Conservation (phyloP, 164 flowering plant species). For the Stephania yunnanensis region DNA sequence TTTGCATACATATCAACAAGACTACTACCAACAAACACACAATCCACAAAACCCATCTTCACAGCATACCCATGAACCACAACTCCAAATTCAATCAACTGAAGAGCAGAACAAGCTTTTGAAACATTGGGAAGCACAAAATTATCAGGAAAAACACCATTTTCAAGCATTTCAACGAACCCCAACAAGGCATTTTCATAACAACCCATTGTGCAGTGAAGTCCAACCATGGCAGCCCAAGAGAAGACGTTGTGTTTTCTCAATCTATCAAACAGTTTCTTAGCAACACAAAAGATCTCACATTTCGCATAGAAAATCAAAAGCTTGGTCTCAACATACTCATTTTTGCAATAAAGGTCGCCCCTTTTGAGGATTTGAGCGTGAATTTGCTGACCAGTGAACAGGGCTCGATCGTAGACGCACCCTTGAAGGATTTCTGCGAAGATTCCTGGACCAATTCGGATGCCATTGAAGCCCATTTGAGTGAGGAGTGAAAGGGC, state of each 20-base stretch:
- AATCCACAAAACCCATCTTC: conserved; percentile 45
- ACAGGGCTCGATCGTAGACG: conserved; percentile 43
- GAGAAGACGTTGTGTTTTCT: conserved; percentile 48
- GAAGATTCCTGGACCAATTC: conserved; percentile 53
- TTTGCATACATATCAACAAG: conserved; percentile 80
- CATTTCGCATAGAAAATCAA: conserved; percentile 66
- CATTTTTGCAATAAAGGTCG: conserved; percentile 36
- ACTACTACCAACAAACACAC: conserved; percentile 68
- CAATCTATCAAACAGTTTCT: conserved; percentile 30
- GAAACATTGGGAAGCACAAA: conserved; percentile 59
- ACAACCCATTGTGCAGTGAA: conserved; percentile 43
- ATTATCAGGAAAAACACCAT: conserved; percentile 56
- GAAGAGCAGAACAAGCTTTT: conserved; percentile 63
- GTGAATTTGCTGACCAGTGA: conserved; percentile 62
- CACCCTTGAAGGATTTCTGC: conserved; percentile 71
- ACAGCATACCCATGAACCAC: conserved; percentile 66
- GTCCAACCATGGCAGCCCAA: conserved; percentile 74
- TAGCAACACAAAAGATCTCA: conserved; percentile 27
- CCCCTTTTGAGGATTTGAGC: conserved; percentile 52
- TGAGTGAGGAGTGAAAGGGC: conserved; percentile 39
- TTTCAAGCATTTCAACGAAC: conserved; percentile 40
- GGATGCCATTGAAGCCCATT: conserved; percentile 28
- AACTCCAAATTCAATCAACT: conserved; percentile 42
- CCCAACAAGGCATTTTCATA: conserved; percentile 43
- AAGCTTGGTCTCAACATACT: conserved; percentile 55